Evolutionary conservation across 176 grass and related monocot genomes (phyloP).

Genomic region (Musa schizocarpa): DNA sequence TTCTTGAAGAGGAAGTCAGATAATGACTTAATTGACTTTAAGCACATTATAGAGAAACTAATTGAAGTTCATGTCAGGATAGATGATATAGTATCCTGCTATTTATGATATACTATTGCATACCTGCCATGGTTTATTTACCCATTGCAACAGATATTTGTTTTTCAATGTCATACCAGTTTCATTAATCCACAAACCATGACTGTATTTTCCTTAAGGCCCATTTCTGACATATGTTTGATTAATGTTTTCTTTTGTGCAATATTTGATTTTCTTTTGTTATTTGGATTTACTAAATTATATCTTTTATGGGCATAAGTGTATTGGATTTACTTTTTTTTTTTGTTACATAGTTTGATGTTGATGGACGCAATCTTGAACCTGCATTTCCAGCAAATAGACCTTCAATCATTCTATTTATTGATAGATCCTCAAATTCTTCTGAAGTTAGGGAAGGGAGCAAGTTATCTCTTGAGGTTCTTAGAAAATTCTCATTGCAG

Average conservation of each 20-base stretch:
- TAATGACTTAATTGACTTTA: too few relatives aligned
- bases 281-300: slow-evolving; percentile 10
- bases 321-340: slow-evolving; percentile 25
- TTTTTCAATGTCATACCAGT: not conserved
- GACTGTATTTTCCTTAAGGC: too few relatives aligned
- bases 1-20: not conserved
- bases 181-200: not conserved
- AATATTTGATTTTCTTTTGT: not conserved
- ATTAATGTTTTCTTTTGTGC: not conserved
- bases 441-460: slow-evolving; percentile 70
- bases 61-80: not conserved
- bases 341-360: slow-evolving; percentile 48
- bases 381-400: slow-evolving; percentile 59
- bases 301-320: slow-evolving; percentile 16
- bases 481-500: slow-evolving; percentile 60
- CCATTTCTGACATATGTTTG: not conserved
- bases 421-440: slow-evolving; percentile 64
- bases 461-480: slow-evolving; percentile 55
- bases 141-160: not conserved
- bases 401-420: slow-evolving; percentile 74
- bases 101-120: not conserved
- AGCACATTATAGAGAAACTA: too few relatives aligned
- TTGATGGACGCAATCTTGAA: slow-evolving; percentile 38
- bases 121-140: not conserved
- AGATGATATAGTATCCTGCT: not conserved